These are phyloP conservation scores for Fusarium zealandicum DNA, from an alignment of 2,329 filamentous ascomycete genomes.

Conservation along the genomic window DNA sequence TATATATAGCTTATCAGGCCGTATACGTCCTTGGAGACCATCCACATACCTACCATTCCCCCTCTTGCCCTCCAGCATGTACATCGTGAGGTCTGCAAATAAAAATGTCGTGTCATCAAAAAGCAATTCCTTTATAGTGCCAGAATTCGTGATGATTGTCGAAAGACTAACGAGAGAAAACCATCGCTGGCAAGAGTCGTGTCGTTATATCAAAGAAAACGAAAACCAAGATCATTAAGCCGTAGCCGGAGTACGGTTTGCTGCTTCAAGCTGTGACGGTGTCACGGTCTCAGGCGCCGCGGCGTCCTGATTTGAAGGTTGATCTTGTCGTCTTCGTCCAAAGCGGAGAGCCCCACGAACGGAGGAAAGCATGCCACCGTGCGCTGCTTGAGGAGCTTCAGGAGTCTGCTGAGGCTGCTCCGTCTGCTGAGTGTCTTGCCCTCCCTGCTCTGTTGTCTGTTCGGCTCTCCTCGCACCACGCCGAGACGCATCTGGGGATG, in stretches of 20 bases:
- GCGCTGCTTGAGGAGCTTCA: conserved; percentile 21
- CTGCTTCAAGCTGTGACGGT: conserved; percentile 58
- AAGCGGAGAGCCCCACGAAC: conserved; percentile 46
- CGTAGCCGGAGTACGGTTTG: conserved; percentile 42
- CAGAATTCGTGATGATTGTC: conserved; percentile 41
- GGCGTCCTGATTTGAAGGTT: conserved; percentile 13
- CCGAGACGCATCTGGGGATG: conserved; percentile 7
- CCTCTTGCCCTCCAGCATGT: conserved; percentile 24
- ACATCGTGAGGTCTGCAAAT: conserved; percentile 31
- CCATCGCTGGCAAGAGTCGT: conserved; percentile 40
- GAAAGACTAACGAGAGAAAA: conserved; percentile 41
- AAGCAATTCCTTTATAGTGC: conserved; percentile 37
- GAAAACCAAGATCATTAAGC: conserved; percentile 22
- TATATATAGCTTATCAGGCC: conserved; percentile 35
- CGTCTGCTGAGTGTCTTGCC: conserved; percentile 14
- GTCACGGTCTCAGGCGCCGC: conserved; percentile 44
- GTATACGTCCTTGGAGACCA: conserved; percentile 22
- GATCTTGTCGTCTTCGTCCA: conserved; percentile 40
- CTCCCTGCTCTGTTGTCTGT: conserved; percentile 9
- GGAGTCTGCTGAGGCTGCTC: conserved; percentile 14
- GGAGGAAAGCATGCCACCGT: conserved; percentile 42
- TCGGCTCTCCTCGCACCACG: conserved; percentile 22
- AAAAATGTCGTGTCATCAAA: conserved; percentile 41
- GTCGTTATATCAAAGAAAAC: conserved; percentile 31
- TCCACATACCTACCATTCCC: conserved; percentile 10